phyloP scores from a whole-genome alignment of 2,329 filamentous ascomycete genomes.

The Colletotrichum sp. region DNA sequence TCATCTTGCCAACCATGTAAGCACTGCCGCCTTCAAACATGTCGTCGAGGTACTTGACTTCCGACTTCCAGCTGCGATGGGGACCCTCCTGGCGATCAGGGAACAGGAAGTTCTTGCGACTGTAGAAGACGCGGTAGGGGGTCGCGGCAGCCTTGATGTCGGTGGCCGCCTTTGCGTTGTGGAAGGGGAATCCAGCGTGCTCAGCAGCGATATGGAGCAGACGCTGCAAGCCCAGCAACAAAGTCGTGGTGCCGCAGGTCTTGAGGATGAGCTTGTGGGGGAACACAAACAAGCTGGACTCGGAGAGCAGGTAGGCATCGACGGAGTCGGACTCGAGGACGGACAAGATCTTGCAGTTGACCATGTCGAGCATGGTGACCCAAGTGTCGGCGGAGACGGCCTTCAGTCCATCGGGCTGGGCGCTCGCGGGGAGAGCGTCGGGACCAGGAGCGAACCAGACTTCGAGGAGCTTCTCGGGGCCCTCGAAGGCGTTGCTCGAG shows the following conservation, averaged over 20 bases:
- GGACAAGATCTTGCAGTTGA: slow-evolving; percentile 98
- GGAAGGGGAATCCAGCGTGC: slow-evolving; percentile 87
- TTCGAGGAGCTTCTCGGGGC: slow-evolving; percentile 96
- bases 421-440: slow-evolving; percentile 71
- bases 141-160: slow-evolving; percentile 79
- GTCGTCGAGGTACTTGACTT: slow-evolving; percentile 90
- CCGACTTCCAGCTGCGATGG: slow-evolving; percentile 96
- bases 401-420: slow-evolving; percentile 81
- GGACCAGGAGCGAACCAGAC: slow-evolving; percentile 95
- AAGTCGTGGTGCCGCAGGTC: slow-evolving; percentile 95
- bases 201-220: slow-evolving; percentile 90
- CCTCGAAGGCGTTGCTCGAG: slow-evolving; percentile 96
- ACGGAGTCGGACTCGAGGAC: slow-evolving; percentile 92
- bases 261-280: slow-evolving; percentile 99
- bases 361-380: slow-evolving; percentile 96
- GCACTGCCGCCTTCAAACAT: slow-evolving; percentile 92
- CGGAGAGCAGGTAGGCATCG: slow-evolving; percentile 94
- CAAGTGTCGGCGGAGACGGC: slow-evolving; percentile 82
- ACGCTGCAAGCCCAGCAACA: slow-evolving; percentile 86
- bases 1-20: slow-evolving; percentile 99
- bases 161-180: slow-evolving; percentile 68
- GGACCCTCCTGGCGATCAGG: slow-evolving; percentile 93
- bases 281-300: slow-evolving; percentile 99
- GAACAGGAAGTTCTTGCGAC: slow-evolving; percentile 97
- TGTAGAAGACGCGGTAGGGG: slow-evolving; percentile 97